Percentiles rank a stretch among this genome's conserved stretches.
phyloP scores from a whole-genome alignment of 495 filamentous ascomycete genomes.

The Lentithecium fluviatile region DNA sequence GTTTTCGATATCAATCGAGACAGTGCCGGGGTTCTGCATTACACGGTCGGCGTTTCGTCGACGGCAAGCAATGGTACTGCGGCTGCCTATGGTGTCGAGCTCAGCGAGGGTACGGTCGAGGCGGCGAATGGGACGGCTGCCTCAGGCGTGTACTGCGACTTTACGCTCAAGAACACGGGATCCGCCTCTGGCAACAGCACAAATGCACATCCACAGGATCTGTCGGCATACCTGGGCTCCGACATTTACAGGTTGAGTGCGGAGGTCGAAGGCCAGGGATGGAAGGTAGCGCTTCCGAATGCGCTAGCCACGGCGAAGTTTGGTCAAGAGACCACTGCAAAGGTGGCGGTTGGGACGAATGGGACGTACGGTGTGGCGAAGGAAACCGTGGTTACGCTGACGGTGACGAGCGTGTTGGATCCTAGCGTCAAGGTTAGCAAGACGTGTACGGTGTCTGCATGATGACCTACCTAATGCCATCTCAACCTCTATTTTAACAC shows the following conservation, averaged over 20 bases:
- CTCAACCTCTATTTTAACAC: too few relatives aligned
- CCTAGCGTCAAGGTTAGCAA: constrained; percentile 17
- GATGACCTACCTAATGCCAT: too few relatives aligned
- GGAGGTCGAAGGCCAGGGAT: constrained; percentile 38
- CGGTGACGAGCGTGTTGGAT: constrained; percentile 45
- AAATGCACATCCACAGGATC: constrained; percentile 39
- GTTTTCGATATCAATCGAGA: constrained; percentile 43
- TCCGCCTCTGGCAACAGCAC: constrained; percentile 18
- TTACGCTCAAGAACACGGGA: constrained; percentile 43
- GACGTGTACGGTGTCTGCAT: constrained; percentile 2
- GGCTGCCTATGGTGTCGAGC: constrained; percentile 32
- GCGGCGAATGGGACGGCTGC: constrained; percentile 21
- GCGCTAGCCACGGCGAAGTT: constrained; percentile 38
- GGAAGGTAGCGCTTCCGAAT: constrained; percentile 45
- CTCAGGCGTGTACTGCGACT: constrained; percentile 38
- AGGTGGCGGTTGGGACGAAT: constrained; percentile 41
- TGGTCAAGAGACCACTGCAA: constrained; percentile 35
- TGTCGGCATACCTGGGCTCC: constrained; percentile 16
- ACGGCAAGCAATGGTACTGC: constrained; percentile 37
- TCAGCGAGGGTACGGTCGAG: constrained; percentile 33
- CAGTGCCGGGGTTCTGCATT: constrained; percentile 40
- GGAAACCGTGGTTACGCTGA: constrained; percentile 40
- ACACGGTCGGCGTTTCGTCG: constrained; percentile 43
- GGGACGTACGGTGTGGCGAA: constrained; percentile 21
- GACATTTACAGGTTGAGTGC: constrained; percentile 36